phyloP scores from a whole-genome alignment of 768 basidiomycete genomes.

The Lactarius tabidus region DNA sequence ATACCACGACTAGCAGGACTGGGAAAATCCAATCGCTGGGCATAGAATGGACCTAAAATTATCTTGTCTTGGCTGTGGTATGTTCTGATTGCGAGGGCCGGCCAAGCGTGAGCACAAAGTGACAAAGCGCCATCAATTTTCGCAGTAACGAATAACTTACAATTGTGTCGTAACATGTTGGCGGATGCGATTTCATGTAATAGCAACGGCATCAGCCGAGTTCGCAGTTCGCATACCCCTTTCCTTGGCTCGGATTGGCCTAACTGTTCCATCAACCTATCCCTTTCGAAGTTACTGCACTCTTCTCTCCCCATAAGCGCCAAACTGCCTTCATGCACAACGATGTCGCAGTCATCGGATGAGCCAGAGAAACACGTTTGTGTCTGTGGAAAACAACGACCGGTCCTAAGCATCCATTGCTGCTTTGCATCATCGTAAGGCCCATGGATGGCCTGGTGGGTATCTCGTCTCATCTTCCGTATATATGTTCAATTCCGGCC shows the following conservation, averaged over 20 bases:
- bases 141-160: too few relatives aligned
- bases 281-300: constrained; percentile 43
- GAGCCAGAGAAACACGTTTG: constrained; percentile 48
- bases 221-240: too few relatives aligned
- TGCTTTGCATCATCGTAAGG: constrained; percentile 32
- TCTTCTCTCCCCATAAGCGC: background rate
- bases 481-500: background rate
- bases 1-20: too few relatives aligned
- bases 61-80: too few relatives aligned
- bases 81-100: too few relatives aligned
- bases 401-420: constrained; percentile 37
- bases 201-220: too few relatives aligned
- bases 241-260: constrained; percentile 51
- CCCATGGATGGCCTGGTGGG: constrained; percentile 55
- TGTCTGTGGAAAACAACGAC: constrained; percentile 68
- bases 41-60: too few relatives aligned
- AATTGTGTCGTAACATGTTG: too few relatives aligned
- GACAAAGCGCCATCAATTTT: too few relatives aligned
- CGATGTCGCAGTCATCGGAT: constrained; percentile 38
- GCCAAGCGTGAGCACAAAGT: too few relatives aligned
- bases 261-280: constrained; percentile 71
- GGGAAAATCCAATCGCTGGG: too few relatives aligned
- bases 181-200: too few relatives aligned
- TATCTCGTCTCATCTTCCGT: constrained; percentile 17
- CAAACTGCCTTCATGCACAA: constrained; percentile 28